Conservation (phyloP, 371 early-diverging fungal genomes). For the Mortierella sp. region DNA sequence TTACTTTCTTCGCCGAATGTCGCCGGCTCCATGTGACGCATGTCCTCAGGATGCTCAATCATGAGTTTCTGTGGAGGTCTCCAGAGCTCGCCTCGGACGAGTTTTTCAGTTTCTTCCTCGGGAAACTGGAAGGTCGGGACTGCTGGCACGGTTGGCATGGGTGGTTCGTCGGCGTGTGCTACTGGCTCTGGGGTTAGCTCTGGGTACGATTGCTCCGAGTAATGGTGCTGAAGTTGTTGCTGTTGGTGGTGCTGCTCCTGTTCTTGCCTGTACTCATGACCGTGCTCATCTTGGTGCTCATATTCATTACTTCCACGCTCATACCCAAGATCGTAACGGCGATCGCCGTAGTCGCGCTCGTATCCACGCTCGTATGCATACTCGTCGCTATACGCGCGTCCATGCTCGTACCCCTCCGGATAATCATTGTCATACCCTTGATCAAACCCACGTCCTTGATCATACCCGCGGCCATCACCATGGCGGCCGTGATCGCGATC, state of each 20-base stretch:
- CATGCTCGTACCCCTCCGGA: neutral
- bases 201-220: no score
- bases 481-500: neutral
- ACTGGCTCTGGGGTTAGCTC: neutral
- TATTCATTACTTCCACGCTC: neutral
- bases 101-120: neutral
- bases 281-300: neutral
- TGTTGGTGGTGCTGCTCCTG: neutral
- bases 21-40: neutral
- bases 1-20: constrained; percentile 24
- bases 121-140: constrained; percentile 26
- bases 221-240: neutral
- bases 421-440: neutral
- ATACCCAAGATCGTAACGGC: neutral
- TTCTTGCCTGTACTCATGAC: neutral
- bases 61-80: constrained; percentile 7
- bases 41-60: neutral
- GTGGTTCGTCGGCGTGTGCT: neutral
- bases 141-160: neutral
- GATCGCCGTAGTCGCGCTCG: no score
- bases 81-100: constrained; percentile 12
- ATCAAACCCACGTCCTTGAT: neutral
- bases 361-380: neutral
- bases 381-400: neutral
- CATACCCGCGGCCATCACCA: neutral